Base-by-base conservation (phyloP, 768 basidiomycete genomes). In the Steccherinum ochraceum region DNA sequence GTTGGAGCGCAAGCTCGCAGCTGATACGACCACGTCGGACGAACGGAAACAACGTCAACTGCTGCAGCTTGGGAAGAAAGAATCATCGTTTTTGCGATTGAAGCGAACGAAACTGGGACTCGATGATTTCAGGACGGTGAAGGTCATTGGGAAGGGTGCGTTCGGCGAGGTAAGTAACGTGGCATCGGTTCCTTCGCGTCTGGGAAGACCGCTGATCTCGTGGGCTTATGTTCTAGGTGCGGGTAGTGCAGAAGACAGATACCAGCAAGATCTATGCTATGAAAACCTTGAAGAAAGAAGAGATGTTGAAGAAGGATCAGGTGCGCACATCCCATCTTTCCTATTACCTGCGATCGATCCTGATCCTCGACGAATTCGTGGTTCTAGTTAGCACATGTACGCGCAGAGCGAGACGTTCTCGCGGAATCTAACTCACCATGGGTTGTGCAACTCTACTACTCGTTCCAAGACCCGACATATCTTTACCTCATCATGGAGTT, bases 261-360 rank as follows among this genome's bases (percentile, higher is more conserved):
- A 97, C 94, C 1, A 93, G 93, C 27, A 96, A 93, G 72, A 96
- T 98, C 50, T 99, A 97, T 67, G 96, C 96, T 16, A 96, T 99
- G 95, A 98, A 98, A 71, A 90, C 92, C 20, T 71, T 98, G 64
- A 85, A 87, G 70, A 99, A 99, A 73, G 88, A 88, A 45, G 96
- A 97, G 67, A 99, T 98, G 96, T 80, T 99, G 68, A 95, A 97
- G 71, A 96, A 96, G 67, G 96, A 99, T 64, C 95, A 99, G 76
- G 94, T 89, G 52, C 44, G 80, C 60, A 19, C 19, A 21, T 19
- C 19, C 24, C 10, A 35, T n/a, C 41, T 47, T 16, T 2, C 49
- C 26, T 49, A 40, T 46, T 19, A 23, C 12, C 13, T 23, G 24
- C 24, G 21, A 23, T 52, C 25, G 12, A 43, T 20, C 23, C 45